Percentiles rank a stretch among this genome's conserved stretches.
phyloP scores from a whole-genome alignment of 495 filamentous ascomycete species.

The Penicillium lagena region DNA sequence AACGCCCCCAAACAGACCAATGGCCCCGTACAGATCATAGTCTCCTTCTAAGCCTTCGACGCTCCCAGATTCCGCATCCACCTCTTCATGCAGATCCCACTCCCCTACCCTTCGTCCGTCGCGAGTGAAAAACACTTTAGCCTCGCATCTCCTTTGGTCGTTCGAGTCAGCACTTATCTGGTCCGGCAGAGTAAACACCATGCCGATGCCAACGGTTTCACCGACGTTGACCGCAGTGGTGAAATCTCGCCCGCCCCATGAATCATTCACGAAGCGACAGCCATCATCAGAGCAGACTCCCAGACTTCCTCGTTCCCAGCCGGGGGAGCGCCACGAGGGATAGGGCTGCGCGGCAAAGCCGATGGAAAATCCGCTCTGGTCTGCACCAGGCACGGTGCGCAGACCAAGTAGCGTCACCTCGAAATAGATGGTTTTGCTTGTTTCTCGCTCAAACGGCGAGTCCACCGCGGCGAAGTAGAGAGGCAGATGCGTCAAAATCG shows the following conservation, averaged over 20 bases:
- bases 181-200: conserved; percentile 50
- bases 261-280: conserved; percentile 78
- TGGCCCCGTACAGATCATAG: conserved; percentile 71
- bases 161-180: background rate
- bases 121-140: conserved; percentile 73
- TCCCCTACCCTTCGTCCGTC: conserved; percentile 56
- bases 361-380: conserved; percentile 62
- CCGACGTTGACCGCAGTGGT: conserved; percentile 44
- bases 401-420: conserved; percentile 57
- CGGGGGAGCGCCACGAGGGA: conserved; percentile 79
- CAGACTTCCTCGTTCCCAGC: conserved; percentile 84
- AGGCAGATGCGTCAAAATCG: conserved; percentile 61
- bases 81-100: conserved; percentile 84
- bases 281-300: conserved; percentile 91
- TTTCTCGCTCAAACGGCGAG: conserved; percentile 55
- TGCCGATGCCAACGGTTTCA: conserved; percentile 61
- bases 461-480: conserved; percentile 66
- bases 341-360: conserved; percentile 80
- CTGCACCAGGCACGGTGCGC: conserved; percentile 27
- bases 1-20: conserved; percentile 69
- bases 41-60: conserved; percentile 72
- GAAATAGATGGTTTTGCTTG: conserved; percentile 65
- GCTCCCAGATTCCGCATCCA: conserved; percentile 60
- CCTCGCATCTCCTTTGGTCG: conserved; percentile 22
- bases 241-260: conserved; percentile 75